Base-by-base conservation (phyloP, 2,329 filamentous ascomycete genomes). In the Colletotrichum gigasporum region DNA sequence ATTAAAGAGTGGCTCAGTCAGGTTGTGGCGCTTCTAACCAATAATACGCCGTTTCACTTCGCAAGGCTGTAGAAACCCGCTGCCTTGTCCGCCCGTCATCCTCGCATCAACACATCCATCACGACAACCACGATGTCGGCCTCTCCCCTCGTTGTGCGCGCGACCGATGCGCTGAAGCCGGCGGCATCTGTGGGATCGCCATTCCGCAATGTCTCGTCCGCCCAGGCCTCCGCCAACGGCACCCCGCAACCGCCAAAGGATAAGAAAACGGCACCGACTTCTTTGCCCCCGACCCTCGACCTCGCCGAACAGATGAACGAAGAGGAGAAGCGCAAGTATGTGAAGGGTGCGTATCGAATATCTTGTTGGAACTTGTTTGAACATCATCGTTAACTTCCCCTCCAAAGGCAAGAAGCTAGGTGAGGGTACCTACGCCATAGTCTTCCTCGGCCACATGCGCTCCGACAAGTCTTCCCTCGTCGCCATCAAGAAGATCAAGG, bases 361-460 rank as follows among this genome's bases (percentile, higher is more conserved):
- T 10, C 9, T 34, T 3, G 12, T 5, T 4, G 9, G 12, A 1
- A 16, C 12, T 3, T 39, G 2, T 24, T 45, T 45, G n/a, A n/a
- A n/a, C n/a, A n/a, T n/a, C n/a, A 14, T 45, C 42, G 22, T 26
- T 58, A 11, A 55, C 35, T 12, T 4, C 9, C 14, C 5, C 16
- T n/a, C 47, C 55, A 48, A 69, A 93, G 92, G 93, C 73, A 94
- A 92, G 76, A 96, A 96, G 75, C 88, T 99, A 65, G 96, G 96
- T 76, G 93, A 97, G 79, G 96, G 96, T 82, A 98, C 96, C 68
- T 99, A 99, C 77, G 96, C 96, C 75, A 90, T 96, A 72, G 96
- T 99, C 73, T 97, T 94, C 82, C 88, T 94, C 55, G 96, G 94
- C 54, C 91, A 95, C 78, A 85, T 96, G 45, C 87, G 90, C 63